Evolutionary conservation across 75 land plant species (phyloP).

Genomic region (Sequoia sempervirens): DNA sequence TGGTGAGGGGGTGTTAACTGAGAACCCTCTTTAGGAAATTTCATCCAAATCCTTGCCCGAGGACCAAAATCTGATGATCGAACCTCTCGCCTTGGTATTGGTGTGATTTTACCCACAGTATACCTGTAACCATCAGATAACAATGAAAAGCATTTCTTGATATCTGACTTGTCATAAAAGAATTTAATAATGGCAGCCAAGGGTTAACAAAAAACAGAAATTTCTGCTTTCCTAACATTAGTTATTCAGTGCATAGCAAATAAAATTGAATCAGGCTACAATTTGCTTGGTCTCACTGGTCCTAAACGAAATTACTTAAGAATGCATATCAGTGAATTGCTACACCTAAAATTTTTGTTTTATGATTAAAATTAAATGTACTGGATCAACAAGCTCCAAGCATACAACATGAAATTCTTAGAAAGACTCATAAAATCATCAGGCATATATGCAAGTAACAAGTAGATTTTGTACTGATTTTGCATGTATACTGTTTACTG

Average conservation of each 20-base stretch:
- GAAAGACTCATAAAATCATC: not conserved
- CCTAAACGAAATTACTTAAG: not conserved
- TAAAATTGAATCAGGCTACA: not conserved
- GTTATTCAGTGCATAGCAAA: not conserved
- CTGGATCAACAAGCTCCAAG: not conserved
- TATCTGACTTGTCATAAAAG: not conserved
- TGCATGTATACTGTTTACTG: not conserved
- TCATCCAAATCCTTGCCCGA: constrained; percentile 69
- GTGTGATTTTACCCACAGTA: constrained; percentile 84
- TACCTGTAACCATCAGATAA: constrained; percentile 44
- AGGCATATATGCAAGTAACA: not conserved
- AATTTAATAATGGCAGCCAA: not conserved
- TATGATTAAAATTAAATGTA: not conserved
- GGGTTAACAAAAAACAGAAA: not conserved
- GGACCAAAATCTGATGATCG: constrained; percentile 79
- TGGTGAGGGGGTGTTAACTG: constrained; percentile 85
- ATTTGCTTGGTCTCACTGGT: not conserved
- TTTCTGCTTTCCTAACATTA: not conserved
- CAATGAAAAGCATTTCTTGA: not conserved
- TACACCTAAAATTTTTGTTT: not conserved
- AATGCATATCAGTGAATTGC: not conserved
- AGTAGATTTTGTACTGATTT: not conserved
- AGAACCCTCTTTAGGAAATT: constrained; percentile 74
- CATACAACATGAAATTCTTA: not conserved
- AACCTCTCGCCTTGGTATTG: constrained; percentile 66